phyloP scores from a whole-genome alignment of 768 basidiomycete genomes.

The Mycena capillaripes region DNA sequence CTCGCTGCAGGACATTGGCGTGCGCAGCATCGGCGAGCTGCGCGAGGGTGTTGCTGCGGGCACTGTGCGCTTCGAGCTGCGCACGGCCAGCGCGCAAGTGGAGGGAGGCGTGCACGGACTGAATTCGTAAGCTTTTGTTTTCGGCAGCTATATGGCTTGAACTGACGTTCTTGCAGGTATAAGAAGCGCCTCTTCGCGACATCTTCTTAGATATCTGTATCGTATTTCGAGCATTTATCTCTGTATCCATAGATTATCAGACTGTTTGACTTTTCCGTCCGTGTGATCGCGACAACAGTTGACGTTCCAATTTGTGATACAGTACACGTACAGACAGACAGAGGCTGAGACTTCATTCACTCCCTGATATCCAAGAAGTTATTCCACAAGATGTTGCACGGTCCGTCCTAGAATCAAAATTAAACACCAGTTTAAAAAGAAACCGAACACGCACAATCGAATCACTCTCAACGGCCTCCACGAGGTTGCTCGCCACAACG shows the following conservation, averaged over 20 bases:
- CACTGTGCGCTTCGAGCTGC: slow-evolving; percentile 87
- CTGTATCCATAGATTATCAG: slow-evolving; percentile 17
- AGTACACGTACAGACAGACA: not conserved
- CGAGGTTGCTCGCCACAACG: slow-evolving; percentile 34
- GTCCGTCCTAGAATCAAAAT: not conserved
- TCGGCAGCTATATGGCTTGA: not conserved
- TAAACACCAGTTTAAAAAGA: not conserved
- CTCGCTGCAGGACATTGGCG: slow-evolving; percentile 94
- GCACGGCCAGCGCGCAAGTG: slow-evolving; percentile 95
- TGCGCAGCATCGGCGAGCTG: slow-evolving; percentile 75
- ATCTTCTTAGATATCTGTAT: slow-evolving; percentile 6
- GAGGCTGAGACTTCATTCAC: slow-evolving; percentile 10
- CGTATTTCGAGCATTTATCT: not conserved
- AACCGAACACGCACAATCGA: slow-evolving; percentile 20
- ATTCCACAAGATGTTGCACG: slow-evolving; percentile 16
- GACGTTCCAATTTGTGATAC: not conserved
- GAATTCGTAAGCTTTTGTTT: slow-evolving; percentile 78
- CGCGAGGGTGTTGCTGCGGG: slow-evolving; percentile 76
- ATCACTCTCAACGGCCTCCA: slow-evolving; percentile 29
- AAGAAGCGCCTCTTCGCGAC: slow-evolving; percentile 66
- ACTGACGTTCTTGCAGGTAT: slow-evolving; percentile 54
- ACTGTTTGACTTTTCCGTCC: not conserved
- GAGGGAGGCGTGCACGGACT: slow-evolving; percentile 97
- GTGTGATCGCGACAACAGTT: not conserved
- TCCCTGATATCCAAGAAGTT: slow-evolving; percentile 21